Evolutionary conservation across 2,329 filamentous ascomycete species (phyloP), one percentile per base, ranked within the genome.

Genomic region (Exophiala xenobiotica): DNA sequence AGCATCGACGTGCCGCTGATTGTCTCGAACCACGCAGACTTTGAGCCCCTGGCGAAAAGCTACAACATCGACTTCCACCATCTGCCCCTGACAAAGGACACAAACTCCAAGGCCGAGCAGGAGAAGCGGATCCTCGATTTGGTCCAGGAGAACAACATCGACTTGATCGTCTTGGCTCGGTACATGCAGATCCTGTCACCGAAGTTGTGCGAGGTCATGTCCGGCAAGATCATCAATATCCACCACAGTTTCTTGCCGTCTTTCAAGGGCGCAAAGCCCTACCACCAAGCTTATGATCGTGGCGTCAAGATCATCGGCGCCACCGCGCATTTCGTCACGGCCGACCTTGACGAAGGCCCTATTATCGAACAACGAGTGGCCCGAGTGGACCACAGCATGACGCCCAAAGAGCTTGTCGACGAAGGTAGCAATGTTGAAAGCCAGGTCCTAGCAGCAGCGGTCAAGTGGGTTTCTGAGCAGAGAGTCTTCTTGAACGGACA

Each of bases 291-390:
- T 6, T 91, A 87, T 66, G 88, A 92, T 58, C 81, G 88, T 22
- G 88, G 88, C 54, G 88, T 93, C 60, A 93, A 93, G 79, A 92
- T 93, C 62, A 90, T 91, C 51, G 88, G 88, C 53, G 88, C 88
- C 19, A 90, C 87, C 2, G 88, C 88, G 4, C 88, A 93, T 72
- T 92, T 92, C 62, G 88, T 92, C 59, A 93, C 88, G 1, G 87
- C 86, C 22, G 88, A 92, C 69, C 71, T 93, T 56, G 88, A 93
- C 65, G 88, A 93, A 74, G 88, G 88, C 1, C 88, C 88, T 8
- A 93, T 93, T 62, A 93, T 93, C 61, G 88, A 92, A 78, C 88
- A 93, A 78, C 79, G 87, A 49, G 83, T 92, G 47, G 79, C 84
- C 4, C 75, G 88, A 12, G 88, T 92, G 20, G 85, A 89, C 67